phyloP scores from a whole-genome alignment of 2,329 filamentous ascomycete genomes.

The Colletotrichum scovillei region DNA sequence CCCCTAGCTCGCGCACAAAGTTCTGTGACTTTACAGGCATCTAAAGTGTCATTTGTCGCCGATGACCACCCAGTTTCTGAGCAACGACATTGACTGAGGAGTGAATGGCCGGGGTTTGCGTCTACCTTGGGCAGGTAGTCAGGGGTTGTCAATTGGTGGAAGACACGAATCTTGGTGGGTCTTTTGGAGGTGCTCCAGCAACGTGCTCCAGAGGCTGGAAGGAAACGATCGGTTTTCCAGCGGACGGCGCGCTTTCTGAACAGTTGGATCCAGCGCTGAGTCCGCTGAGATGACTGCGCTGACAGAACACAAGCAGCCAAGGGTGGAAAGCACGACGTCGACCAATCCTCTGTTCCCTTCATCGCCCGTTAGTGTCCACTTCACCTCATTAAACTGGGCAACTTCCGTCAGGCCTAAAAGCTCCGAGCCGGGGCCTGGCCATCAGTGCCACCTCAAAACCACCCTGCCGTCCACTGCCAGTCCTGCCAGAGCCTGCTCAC shows the following conservation, averaged over 20 bases:
- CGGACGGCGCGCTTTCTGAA: constrained; percentile 12
- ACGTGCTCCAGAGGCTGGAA: neutral
- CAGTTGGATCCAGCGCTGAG: constrained; percentile 11
- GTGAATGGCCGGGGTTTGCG: neutral
- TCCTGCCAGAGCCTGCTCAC: constrained; percentile 14
- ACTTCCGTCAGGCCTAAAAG: constrained; percentile 18
- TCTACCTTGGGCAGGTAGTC: neutral
- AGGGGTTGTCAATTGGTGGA: neutral
- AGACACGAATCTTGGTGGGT: neutral
- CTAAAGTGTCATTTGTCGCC: neutral
- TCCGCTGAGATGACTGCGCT: constrained; percentile 1
- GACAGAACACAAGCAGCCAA: neutral
- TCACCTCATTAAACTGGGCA: neutral
- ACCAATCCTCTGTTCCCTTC: neutral
- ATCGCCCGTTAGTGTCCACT: constrained; percentile 12
- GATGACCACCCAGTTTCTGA: neutral
- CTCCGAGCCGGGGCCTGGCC: constrained; percentile 20
- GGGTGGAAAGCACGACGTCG: too few species aligned
- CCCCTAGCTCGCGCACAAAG: neutral
- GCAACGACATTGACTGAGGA: neutral
- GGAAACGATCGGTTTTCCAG: constrained; percentile 19
- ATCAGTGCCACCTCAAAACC: constrained; percentile 4
- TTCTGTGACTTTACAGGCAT: neutral
- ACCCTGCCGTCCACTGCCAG: neutral
- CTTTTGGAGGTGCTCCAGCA: neutral